A percentile compares a stretch with the other conserved stretches of the same genome.
Conservation (phyloP, 140 eudicot species). For the Flaveria floridana region DNA sequence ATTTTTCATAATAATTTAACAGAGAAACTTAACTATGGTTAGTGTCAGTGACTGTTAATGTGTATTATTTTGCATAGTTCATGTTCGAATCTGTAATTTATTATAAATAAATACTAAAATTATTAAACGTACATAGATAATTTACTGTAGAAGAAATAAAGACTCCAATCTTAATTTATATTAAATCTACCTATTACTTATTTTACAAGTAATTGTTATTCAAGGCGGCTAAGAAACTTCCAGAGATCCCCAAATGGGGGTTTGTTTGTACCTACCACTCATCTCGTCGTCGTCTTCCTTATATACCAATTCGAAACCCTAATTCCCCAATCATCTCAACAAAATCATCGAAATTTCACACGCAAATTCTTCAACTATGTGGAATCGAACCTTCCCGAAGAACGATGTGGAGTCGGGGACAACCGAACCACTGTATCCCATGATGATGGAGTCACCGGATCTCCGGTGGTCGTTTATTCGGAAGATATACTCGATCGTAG, state of each 20-base stretch:
- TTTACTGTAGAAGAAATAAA: no score
- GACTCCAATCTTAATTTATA: no score
- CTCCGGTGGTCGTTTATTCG: constrained; percentile 87
- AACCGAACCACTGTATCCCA: constrained; percentile 54
- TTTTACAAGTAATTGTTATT: no score
- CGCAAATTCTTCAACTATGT: constrained; percentile 38
- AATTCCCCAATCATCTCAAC: background rate
- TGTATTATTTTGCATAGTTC: no score
- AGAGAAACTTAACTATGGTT: no score
- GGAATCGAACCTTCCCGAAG: constrained; percentile 48
- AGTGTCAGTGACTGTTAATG: no score
- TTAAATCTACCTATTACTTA: no score
- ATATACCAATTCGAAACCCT: background rate
- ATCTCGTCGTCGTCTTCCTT: constrained; percentile 1
- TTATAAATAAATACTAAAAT: no score
- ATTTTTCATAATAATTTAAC: no score
- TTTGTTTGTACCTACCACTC: background rate
- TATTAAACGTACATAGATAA: no score
- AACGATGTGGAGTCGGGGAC: constrained; percentile 57
- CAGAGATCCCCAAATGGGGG: no score
- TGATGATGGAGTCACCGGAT: constrained; percentile 73
- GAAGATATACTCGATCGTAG: constrained; percentile 64
- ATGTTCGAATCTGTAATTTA: no score
- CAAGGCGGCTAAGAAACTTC: constrained; percentile 19
- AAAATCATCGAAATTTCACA: background rate